Conservation (phyloP, 495 filamentous ascomycete genomes). For the Cudoniella acicularis region DNA sequence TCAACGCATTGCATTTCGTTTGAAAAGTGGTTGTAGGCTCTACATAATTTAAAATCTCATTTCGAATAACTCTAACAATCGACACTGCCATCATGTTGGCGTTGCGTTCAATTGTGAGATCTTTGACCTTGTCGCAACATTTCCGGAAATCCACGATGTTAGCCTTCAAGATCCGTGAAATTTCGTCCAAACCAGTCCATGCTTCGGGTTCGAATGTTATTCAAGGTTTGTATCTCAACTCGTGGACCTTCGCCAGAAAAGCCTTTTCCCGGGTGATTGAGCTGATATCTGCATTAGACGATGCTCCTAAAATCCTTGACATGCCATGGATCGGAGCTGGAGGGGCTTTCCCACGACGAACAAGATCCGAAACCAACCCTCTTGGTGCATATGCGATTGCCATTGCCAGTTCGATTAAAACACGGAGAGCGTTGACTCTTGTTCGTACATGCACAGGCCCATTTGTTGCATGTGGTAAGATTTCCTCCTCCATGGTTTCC, state of each 20-base stretch:
- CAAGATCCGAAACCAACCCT: not conserved
- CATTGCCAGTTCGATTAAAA: not conserved
- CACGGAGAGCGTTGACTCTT: constrained; percentile 6
- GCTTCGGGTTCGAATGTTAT: not conserved
- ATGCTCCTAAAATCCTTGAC: not conserved
- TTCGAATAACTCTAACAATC: not conserved
- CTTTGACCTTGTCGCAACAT: not conserved
- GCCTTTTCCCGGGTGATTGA: not conserved
- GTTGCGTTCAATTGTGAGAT: not conserved
- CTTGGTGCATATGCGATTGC: constrained; percentile 4
- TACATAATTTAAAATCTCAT: not conserved
- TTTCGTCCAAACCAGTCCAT: constrained; percentile 8
- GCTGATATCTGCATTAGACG: not conserved
- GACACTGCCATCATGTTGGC: not conserved
- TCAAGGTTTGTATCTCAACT: not conserved
- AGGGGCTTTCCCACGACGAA: not conserved
- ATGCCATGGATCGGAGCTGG: not conserved
- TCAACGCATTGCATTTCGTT: constrained; percentile 10
- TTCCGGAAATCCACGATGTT: constrained; percentile 6
- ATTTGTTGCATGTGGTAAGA: not conserved
- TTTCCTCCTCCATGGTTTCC: not conserved
- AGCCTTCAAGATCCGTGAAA: constrained; percentile 1
- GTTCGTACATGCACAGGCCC: not conserved
- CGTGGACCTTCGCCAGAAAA: not conserved
- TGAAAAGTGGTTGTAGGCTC: not conserved